Evolutionary conservation across 1,284 basidiomycete genomes (phyloP).

Genomic region (Sporisorium exsertum): DNA sequence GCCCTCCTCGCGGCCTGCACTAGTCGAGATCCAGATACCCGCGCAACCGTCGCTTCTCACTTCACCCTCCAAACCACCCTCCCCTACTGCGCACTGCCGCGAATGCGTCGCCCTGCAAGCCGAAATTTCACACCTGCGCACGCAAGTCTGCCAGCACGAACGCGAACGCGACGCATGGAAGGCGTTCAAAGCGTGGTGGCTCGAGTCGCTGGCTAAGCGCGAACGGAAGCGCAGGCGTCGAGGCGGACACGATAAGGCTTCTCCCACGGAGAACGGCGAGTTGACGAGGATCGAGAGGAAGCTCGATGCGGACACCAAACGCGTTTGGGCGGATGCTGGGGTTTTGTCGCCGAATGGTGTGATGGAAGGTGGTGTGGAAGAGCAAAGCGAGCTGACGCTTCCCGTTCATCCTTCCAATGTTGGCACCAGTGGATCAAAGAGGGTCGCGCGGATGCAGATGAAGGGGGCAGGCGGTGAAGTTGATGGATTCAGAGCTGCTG

Average conservation of each 20-base stretch:
- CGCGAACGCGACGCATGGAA: constrained; percentile 29
- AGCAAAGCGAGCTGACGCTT: constrained; percentile 25
- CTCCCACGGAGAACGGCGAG: neutral
- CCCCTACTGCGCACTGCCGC: neutral
- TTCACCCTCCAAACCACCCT: neutral
- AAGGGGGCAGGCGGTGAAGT: neutral
- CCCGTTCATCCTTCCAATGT: constrained; percentile 8
- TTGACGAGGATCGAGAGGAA: constrained; percentile 1
- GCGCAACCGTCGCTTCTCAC: neutral
- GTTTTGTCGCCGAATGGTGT: neutral
- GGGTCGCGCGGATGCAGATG: neutral
- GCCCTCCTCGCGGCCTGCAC: neutral
- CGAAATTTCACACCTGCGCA: constrained; percentile 5
- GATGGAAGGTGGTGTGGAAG: neutral
- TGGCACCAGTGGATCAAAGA: neutral
- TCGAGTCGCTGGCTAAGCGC: constrained; percentile 17
- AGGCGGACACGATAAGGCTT: too few species aligned
- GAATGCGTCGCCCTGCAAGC: neutral
- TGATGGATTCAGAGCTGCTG: neutral
- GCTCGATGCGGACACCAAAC: neutral
- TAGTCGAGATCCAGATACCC: neutral
- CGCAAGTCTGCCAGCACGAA: constrained; percentile 1
- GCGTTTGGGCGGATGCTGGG: constrained; percentile 15
- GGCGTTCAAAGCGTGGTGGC: constrained; percentile 44
- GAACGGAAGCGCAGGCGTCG: constrained; percentile 1